Base-by-base conservation (phyloP, 352 stramenopile genomes). In the Globisporangium nagaii region DNA sequence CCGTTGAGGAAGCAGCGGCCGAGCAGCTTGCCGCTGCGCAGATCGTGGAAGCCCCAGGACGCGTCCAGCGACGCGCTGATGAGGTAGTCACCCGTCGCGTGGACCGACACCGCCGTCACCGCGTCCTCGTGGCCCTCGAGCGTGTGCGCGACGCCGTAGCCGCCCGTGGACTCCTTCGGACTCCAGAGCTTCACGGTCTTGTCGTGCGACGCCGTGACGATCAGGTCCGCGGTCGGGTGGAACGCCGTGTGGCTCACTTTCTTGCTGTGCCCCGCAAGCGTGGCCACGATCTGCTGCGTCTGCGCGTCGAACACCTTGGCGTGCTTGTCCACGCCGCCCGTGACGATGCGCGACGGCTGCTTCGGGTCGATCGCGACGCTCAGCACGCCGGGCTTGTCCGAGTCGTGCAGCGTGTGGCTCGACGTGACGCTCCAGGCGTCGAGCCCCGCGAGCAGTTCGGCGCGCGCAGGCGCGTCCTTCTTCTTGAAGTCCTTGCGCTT, bases 141-240 rank as follows among this genome's bases (percentile, higher is more conserved):
- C 34, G 82, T 85, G 54, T 88, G 71, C 9, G 72, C 79, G 11
- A 75, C 70, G 19, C 57, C 42, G 58, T 91, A 93, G 1, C n/a
- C 30, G 34, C 45, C 60, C n/a, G n/a, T n/a, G n/a, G n/a, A n/a
- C n/a, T 70, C 58, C 11, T 61, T 64, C 6, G 62, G 53, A 19
- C 62, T 86, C 80, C 84, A 95, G 19, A 94, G 58, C 66, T 90
- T 95, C 19, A 90, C 63, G 2, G 79, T 92, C 68, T 90, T 91
- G 63, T 96, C 84, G 53, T 84, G 50, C 56, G 79, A 86, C 12
- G 62, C 74, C 25, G 80, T 86, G 44, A 92, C 66, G 35, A 93
- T 27, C 12, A 96, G 50, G 30, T 92, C 80, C 2, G 74, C 75
- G 1, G 57, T 78, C 32, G 73, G 76, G 56, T 93, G 78, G 62